These are phyloP conservation scores for Fusarium redolens DNA, from an alignment of 2,329 filamentous ascomycete genomes.

Conservation along the genomic window DNA sequence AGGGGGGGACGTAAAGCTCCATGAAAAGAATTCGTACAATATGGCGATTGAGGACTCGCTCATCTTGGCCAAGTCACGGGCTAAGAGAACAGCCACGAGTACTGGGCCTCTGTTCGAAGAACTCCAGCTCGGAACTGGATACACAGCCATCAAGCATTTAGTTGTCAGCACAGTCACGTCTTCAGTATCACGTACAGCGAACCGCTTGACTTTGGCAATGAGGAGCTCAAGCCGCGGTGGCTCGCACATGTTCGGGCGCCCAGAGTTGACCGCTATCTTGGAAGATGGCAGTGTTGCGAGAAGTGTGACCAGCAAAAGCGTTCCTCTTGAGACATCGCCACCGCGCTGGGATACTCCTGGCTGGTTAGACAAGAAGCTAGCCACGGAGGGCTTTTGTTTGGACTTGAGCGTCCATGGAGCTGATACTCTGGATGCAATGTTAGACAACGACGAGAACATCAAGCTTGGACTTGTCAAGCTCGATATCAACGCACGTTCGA, in stretches of 20 bases:
- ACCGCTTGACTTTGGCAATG: not conserved
- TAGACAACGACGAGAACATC: conserved; percentile 51
- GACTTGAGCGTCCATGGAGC: conserved; percentile 43
- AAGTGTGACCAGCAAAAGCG: not conserved
- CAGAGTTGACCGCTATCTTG: not conserved
- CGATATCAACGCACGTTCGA: conserved; percentile 45
- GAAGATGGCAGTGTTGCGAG: conserved; percentile 3
- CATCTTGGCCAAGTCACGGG: not conserved
- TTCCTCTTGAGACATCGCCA: not conserved
- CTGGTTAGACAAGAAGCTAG: conserved; percentile 14
- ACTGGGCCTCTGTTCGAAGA: conserved; percentile 14
- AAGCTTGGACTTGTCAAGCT: conserved; percentile 48
- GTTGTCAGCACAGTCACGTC: conserved; percentile 25
- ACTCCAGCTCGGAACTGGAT: conserved; percentile 2
- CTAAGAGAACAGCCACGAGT: conserved; percentile 4
- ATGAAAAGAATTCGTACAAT: not conserved
- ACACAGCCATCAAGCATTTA: conserved; percentile 9
- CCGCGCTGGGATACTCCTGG: not conserved
- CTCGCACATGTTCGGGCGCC: not conserved
- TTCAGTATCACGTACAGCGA: conserved; percentile 25
- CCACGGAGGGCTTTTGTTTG: conserved; percentile 42
- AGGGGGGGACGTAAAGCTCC: not conserved
- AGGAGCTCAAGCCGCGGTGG: not conserved
- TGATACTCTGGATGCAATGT: conserved; percentile 51
- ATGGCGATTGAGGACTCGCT: not conserved